Evolutionary conservation across 2,329 filamentous ascomycete genomes (phyloP).

Genomic region (Xylariaceae sp.): DNA sequence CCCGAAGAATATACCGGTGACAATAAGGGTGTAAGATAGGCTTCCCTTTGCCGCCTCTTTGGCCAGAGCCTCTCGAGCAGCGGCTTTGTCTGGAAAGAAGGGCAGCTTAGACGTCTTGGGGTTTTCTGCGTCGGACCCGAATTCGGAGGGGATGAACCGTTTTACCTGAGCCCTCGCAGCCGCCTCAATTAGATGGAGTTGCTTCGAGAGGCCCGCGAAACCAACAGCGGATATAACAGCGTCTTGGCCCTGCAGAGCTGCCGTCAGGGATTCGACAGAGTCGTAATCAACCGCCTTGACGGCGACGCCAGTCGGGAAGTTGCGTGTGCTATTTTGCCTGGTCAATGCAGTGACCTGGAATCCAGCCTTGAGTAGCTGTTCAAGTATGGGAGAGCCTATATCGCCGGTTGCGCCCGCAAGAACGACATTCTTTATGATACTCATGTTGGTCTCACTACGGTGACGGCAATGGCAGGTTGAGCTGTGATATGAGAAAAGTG

Average conservation of each 20-base stretch:
- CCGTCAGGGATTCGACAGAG: slow-evolving; percentile 44
- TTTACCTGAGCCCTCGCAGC: slow-evolving; percentile 52
- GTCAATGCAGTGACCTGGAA: slow-evolving; percentile 54
- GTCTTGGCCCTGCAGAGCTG: slow-evolving; percentile 53
- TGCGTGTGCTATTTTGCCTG: slow-evolving; percentile 41
- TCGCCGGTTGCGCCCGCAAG: slow-evolving; percentile 28
- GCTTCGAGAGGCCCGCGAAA: slow-evolving; percentile 26
- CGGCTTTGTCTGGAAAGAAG: slow-evolving; percentile 49
- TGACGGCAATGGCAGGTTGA: not conserved
- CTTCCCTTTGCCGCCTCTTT: slow-evolving; percentile 37
- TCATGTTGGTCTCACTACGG: slow-evolving; percentile 3
- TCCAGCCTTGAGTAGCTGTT: slow-evolving; percentile 36
- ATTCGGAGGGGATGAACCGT: slow-evolving; percentile 55
- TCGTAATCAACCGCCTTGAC: slow-evolving; percentile 48
- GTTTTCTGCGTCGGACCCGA: slow-evolving; percentile 37
- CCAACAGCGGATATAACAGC: slow-evolving; percentile 51
- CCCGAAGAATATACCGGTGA: slow-evolving; percentile 38
- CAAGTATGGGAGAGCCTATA: slow-evolving; percentile 39
- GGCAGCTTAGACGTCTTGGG: slow-evolving; percentile 41
- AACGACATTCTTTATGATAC: slow-evolving; percentile 23
- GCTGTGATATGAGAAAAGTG: not conserved
- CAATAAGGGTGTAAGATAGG: slow-evolving; percentile 28
- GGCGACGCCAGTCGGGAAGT: slow-evolving; percentile 36
- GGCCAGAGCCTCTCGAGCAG: slow-evolving; percentile 38
- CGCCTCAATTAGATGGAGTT: slow-evolving; percentile 53